Base-by-base conservation (phyloP, 2,329 filamentous ascomycete genomes). In the Curvularia lunata region DNA sequence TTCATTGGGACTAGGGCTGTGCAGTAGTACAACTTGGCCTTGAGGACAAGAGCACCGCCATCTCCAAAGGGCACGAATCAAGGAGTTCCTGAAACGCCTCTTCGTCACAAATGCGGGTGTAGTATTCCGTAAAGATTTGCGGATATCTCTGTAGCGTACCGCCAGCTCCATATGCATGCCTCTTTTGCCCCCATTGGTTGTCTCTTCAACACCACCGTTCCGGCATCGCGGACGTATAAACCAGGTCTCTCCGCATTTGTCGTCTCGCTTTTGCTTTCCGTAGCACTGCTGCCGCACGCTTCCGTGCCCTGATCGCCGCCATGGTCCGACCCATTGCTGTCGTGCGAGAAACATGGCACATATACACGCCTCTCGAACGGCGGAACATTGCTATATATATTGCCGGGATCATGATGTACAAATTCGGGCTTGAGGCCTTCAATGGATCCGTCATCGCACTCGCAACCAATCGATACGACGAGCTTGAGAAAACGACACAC, bases 391-490 rank as follows among this genome's bases (percentile, higher is more conserved):
- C 58, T 23, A 66, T 70, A 13, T 83, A 84, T 67, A 81, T 83
- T 48, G 60, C 72, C 7, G 82, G 81, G 5, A 82, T 83, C 56
- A 83, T 83, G 79, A 69, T 82, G 42, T 83, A 83, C 73, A 83
- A 83, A 63, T 82, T 84, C 56, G 81, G 80, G 25, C 75, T 83
- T 12, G 81, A 83, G 64, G 80, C 80, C 9, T 83, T 83, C 72
- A 82, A 81, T 64, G 81, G 81, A 1, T 82, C 81, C 30, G 77
- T 84, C 61, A 78, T 80, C 37, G 79, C 80, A 10, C 73, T 83
- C 2, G 80, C 81, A 10, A 82, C 79, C 4, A 83, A 83, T 61
- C 75, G 81, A 49, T 83, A 83, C 68, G 81, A 82, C 67, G 78
- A 78, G 62, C 79, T 81, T 21, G 75, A 78, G 34, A 62, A 64